A percentile compares a stretch with the other conserved stretches of the same genome.
Conservation (phyloP, 768 basidiomycete genomes). For the Tephrocybe sp. region DNA sequence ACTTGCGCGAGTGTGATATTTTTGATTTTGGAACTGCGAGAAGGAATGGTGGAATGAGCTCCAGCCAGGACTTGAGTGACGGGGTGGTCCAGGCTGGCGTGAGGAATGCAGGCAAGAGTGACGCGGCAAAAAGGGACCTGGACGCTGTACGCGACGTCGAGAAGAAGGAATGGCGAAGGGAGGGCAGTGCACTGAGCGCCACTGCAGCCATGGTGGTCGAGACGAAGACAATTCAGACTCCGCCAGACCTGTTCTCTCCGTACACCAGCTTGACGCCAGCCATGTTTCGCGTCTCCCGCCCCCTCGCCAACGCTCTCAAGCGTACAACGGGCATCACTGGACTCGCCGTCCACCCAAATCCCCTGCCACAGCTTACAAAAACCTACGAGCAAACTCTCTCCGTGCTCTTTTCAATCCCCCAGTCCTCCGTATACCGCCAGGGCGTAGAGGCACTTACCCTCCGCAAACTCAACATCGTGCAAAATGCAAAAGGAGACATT, state of each 20-base stretch:
- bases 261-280: conserved; percentile 3
- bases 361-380: conserved; percentile 73
- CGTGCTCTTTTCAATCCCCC: conserved; percentile 69
- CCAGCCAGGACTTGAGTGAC: conserved; percentile 45
- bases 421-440: conserved; percentile 86
- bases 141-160: conserved; percentile 9
- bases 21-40: conserved; percentile 95
- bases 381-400: conserved; percentile 81
- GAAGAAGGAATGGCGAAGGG: conserved; percentile 14
- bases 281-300: conserved; percentile 80
- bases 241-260: conserved; percentile 29
- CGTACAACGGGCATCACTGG: conserved; percentile 86
- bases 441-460: conserved; percentile 83
- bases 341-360: conserved; percentile 79
- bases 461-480: conserved; percentile 73
- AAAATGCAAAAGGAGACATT: conserved; percentile 67
- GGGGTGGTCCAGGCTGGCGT: conserved; percentile 37
- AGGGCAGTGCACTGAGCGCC: conserved; percentile 25
- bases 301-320: conserved; percentile 69
- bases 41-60: conserved; percentile 85
- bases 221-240: conserved; percentile 34
- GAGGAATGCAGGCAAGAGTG: conserved; percentile 19
- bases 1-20: conserved; percentile 88
- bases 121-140: conserved; percentile 15
- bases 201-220: conserved; percentile 34